Evolutionary conservation across 192 early-diverging fungal species (phyloP), one percentile per base, ranked within the genome.

Genomic region (Umbelopsis vinacea): DNA sequence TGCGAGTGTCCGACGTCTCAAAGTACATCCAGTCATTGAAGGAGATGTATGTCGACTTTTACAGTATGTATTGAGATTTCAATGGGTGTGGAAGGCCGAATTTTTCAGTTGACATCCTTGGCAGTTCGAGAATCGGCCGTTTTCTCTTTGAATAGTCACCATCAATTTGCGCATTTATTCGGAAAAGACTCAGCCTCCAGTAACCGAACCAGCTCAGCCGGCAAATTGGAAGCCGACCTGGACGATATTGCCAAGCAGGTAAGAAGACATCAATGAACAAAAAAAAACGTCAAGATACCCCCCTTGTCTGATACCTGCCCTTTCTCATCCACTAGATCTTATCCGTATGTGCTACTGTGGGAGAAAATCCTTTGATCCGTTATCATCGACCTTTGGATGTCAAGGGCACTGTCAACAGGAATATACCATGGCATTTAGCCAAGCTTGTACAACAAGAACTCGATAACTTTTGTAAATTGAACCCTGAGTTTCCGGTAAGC

Each of bases 341-440:
- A 7, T 96, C 95, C 21, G 90, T 98, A 2, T 89, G 96, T 67
- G 91, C 90, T 3, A 90, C 93, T 9, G 78, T 98, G 22, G 95
- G 94, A 43, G 96, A 97, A 66, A 92, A 90, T 71, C 98, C 98
- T 3, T 88, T 93, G 45, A 95, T 99, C 71, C 88, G 98, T 40
- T 98, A 96, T 72, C 91, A 94, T 81, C 86, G 89, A 54, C 92
- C 94, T 35, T 83, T 89, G 40, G 92, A 92, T 52, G 84, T 91
- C 63, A 73, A 89, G 72, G 85, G 91, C 33, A 91, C 90, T 35
- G 77, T 77, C 55, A 77, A 76, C 10, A 73, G 86, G 43, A 81
- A 84, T 63, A 86, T 93, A 73, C 85, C 94, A 33, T 90, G 87
- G 70, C 89, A 88, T 67, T 82, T 98, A 46, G 96, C 96, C 8